Base-by-base conservation (phyloP, 73 alveolate genomes). In the Paramecium sexaurelia region DNA sequence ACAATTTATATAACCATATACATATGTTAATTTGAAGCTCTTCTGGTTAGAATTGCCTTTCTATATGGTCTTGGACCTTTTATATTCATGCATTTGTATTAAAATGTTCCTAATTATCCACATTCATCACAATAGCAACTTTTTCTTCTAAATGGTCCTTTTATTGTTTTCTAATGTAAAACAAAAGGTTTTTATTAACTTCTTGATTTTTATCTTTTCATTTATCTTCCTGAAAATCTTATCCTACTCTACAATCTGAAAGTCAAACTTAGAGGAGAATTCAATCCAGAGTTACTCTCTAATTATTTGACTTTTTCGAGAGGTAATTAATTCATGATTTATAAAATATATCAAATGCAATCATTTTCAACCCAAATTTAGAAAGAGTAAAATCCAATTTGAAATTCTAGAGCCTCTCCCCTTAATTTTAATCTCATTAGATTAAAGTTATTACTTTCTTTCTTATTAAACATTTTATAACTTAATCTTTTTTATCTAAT, bases 101-200 rank as follows among this genome's bases (percentile, higher is more conserved):
- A 61, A 61, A 61, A 61, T 61, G 83, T 29, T 61, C 83, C 83
- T 45, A 61, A 61, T 61, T 61, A 29, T 3, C 83, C 83, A 61
- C 83, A 61, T 24, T 61, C 47, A 61, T 61, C 83, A 26, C 83
- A 61, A 29, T 32, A 61, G 26, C 83, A 61, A 11, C 83, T 61
- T 32, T 61, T 61, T 24, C 83, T 61, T 61, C 83, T 26, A 29
- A 61, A 61, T 10, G 39, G 22, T 2, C 43, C 83, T n/a, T 61
- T 61, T 61, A 32, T 61, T 13, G 83, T 61, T 61, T 61, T 61
- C 39, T 26, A 32, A 29, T 61, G 43, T 61, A 61, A 32, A 61
- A 29, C 39, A 61, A 61, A 61, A 13, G 43, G 39, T 24, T 61
- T 61, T 61, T 26, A 32, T 32, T 61, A 61, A 24, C 83, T 61